Evolutionary conservation across 768 basidiomycete species (phyloP), one percentile per base, ranked within the genome.

Genomic region (Mycena alexandri): DNA sequence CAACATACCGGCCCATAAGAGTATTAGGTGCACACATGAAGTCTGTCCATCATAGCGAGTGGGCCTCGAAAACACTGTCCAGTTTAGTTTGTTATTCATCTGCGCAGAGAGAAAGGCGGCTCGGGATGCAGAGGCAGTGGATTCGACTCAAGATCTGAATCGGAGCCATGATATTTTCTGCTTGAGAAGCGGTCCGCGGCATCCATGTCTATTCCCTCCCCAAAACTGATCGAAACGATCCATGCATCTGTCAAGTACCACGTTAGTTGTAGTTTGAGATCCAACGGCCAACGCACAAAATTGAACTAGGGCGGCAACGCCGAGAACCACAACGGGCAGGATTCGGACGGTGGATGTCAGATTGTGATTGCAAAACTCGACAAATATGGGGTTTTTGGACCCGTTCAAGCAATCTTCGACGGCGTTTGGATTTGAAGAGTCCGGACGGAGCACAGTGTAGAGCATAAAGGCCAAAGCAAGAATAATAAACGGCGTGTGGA

Each of bases 341-440:
- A 68, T 61, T 25, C 67, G 70, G 14, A 74, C 53, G 22, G 71
- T 50, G 5, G 62, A 51, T 11, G 38, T 38, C 13, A 70, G 42
- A 16, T 44, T 21, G 46, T 52, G 65, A 36, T 68, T 56, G 61
- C 74, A 75, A 47, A 75, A 75, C 52, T 75, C 67, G 16, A 53
- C 19, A 47, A 73, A 70, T 16, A 75, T 21, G 3, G 63, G 33
- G 41, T 62, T 68, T 0, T 36, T 63, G 19, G 67, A 60, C 33
- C 68, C 71, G 17, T 63, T 67, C 25, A 67, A 44, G 36, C 74
- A 75, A 9, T 61, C 48, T 33, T 63, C n/a, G 42, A 71, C 64
- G 10, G 24, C 54, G 1, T 34, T 8, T 13, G 55, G 47, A 57
- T 67, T 53, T 17, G 47, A 59, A 1, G 43, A 41, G 43, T 65